Evolutionary conservation across 1,284 basidiomycete species (phyloP), one percentile per base, ranked within the genome.

Genomic region (Ganoderma multipileum): DNA sequence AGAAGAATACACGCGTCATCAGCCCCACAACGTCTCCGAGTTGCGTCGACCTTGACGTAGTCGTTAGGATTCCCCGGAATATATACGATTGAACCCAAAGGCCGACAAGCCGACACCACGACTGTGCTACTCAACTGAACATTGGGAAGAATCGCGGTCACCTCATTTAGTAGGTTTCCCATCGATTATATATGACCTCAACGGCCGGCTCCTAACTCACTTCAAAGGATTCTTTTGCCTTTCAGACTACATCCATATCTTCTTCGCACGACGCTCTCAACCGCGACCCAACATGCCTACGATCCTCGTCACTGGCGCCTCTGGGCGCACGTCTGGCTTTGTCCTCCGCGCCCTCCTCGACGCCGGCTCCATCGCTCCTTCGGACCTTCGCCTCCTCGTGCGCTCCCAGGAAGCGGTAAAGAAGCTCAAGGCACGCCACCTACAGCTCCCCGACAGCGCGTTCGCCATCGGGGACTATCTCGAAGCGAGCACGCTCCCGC

Each of bases 251-350:
- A 39, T 39, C 52, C 23, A 3, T 23, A 14, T 28, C 2, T 23
- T 30, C 16, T 1, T 18, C 41, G 41, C 41, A 9, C 52, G 23
- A 30, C n/a, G 14, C 18, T 42, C 41, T 30, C 33, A 58, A 16
- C 55, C n/a, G 20, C 55, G 14, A 33, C 9, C 20, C 6, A 33
- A 5, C 55, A 58, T 58, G 55, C n/a, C 33, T 14, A 76, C 73
- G 16, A 76, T 79, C 65, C 74, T 80, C 62, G 76, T 80, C 64
- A 78, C 76, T 52, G 77, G 73, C n/a, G 79, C 76, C 20, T 69
- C 76, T 23, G 79, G 79, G 20, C 74, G 80, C 28, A 81, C 79
- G 8, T 77, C 78, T 20, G 71, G 72, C 26, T 76, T 71, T 57
- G 75, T 81, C 44, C 68, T 79, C 59, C 66, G 69, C 18, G 72